phyloP scores from a whole-genome alignment of 768 basidiomycete genomes.

The Boletus reticuloceps region DNA sequence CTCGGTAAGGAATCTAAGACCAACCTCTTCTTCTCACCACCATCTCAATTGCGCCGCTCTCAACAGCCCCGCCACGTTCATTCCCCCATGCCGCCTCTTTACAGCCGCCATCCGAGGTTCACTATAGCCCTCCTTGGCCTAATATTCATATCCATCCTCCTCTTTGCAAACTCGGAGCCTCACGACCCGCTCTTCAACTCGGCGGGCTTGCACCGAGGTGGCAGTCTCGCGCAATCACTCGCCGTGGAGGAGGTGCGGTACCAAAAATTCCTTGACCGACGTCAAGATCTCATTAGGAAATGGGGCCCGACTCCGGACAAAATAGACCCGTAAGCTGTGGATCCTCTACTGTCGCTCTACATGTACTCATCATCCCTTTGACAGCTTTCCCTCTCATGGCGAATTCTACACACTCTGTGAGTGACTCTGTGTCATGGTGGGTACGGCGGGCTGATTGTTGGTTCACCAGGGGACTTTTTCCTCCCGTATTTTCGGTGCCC shows the following conservation, averaged over 20 bases:
- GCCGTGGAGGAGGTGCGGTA: conserved; percentile 35
- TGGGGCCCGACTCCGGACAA: conserved; percentile 55
- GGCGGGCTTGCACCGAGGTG: neutral
- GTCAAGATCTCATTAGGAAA: conserved; percentile 48
- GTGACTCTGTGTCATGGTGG: neutral
- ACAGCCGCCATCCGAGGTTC: conserved; percentile 30
- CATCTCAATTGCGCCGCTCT: neutral
- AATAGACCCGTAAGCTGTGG: conserved; percentile 32
- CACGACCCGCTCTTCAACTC: conserved; percentile 4
- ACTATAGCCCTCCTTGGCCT: conserved; percentile 27
- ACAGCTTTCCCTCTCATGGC: conserved; percentile 29
- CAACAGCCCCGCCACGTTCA: conserved; percentile 12
- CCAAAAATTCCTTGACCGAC: conserved; percentile 36
- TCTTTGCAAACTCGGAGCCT: conserved; percentile 24
- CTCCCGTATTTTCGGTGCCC: conserved; percentile 49
- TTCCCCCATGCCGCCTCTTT: conserved; percentile 24
- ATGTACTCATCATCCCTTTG: neutral
- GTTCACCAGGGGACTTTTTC: conserved; percentile 53
- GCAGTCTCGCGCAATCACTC: conserved; percentile 10
- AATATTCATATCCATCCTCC: conserved; percentile 24
- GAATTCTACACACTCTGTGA: conserved; percentile 32
- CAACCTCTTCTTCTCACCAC: neutral
- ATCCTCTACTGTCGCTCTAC: neutral
- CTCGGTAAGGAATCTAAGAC: neutral
- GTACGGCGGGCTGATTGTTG: conserved; percentile 11